Evolutionary conservation across 2,329 filamentous ascomycete genomes (phyloP).

Genomic region (Ophiostoma sp.): DNA sequence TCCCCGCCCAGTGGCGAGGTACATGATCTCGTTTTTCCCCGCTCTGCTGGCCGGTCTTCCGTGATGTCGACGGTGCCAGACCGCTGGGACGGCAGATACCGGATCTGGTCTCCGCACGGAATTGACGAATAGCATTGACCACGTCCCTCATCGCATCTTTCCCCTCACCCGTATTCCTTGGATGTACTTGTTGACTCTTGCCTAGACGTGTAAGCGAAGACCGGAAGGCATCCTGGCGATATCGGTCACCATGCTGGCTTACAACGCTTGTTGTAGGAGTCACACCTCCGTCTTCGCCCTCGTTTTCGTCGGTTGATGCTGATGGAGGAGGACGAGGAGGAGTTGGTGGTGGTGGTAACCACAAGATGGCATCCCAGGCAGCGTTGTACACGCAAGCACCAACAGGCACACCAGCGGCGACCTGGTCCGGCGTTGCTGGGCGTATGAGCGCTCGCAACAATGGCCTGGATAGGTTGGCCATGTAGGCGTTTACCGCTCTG

Average conservation of each 20-base stretch:
- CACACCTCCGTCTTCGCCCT: not conserved
- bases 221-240: not conserved
- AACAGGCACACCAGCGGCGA: constrained; percentile 51
- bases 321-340: too few relatives aligned
- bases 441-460: constrained; percentile 42
- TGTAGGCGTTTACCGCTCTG: constrained; percentile 50
- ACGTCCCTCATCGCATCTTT: constrained; percentile 46
- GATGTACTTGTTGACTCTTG: not conserved
- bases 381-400: constrained; percentile 49
- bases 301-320: not conserved
- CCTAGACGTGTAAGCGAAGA: not conserved
- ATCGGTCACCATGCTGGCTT: not conserved
- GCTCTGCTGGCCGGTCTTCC: not conserved
- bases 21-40: constrained; percentile 21
- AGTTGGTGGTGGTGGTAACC: constrained; percentile 27
- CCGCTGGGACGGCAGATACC: constrained; percentile 30
- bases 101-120: constrained; percentile 40
- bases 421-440: constrained; percentile 51
- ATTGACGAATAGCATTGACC: constrained; percentile 43
- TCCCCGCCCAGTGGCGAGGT: constrained; percentile 44
- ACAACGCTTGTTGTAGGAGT: not conserved
- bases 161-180: not conserved
- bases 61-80: not conserved
- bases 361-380: constrained; percentile 55
- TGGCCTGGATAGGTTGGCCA: constrained; percentile 42